These are phyloP conservation scores for Pseudogymnoascus verrucosus DNA, from an alignment of 2,329 filamentous ascomycete genomes.

Conservation along the genomic window DNA sequence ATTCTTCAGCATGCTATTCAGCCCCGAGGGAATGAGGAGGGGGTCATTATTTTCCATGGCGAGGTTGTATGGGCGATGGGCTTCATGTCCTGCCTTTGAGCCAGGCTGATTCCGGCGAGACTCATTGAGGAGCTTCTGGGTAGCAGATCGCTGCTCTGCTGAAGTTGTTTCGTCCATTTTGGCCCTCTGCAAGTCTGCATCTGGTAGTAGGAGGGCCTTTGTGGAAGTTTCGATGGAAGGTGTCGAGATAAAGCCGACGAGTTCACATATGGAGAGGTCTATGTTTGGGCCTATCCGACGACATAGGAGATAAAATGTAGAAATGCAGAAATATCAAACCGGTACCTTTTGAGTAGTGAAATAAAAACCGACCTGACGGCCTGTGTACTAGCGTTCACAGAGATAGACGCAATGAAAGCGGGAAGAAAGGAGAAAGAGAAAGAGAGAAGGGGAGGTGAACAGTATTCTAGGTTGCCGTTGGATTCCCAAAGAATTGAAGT, in stretches of 20 bases:
- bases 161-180: neutral
- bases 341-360: neutral
- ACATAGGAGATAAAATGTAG: neutral
- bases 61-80: neutral
- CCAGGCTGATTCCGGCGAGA: neutral
- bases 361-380: neutral
- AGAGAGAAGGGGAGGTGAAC: neutral
- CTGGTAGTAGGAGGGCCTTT: neutral
- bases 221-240: neutral
- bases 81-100: neutral
- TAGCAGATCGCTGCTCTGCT: neutral
- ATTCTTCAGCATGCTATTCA: slow-evolving; percentile 59
- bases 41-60: slow-evolving; percentile 27
- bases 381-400: neutral
- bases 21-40: slow-evolving; percentile 42
- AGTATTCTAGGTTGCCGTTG: neutral
- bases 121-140: neutral
- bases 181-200: neutral
- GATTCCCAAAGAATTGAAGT: neutral
- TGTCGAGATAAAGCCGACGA: neutral
- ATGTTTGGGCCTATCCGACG: neutral
- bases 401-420: neutral
- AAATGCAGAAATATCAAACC: neutral
- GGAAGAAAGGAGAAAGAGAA: neutral
- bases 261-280: neutral